A percentile compares a stretch with the other conserved stretches of the same genome.
Conservation (phyloP, 2,329 filamentous ascomycete species). For the Fusarium chuoi region DNA sequence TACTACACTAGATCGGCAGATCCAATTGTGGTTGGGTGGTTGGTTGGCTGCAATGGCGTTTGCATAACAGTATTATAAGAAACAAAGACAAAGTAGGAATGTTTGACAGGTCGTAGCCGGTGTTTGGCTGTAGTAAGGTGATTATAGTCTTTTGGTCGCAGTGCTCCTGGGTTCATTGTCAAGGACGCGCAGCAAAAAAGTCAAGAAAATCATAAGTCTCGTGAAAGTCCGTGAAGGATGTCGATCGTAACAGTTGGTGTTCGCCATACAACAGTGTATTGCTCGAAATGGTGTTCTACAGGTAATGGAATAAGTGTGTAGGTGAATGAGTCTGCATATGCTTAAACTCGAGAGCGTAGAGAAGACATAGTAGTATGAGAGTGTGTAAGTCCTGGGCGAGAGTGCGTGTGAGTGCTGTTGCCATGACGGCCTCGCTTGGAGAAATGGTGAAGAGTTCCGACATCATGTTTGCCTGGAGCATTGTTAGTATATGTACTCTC, state of each 20-base stretch:
- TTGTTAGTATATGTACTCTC: slow-evolving; percentile 32
- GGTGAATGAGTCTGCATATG: slow-evolving; percentile 2
- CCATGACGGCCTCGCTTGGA: slow-evolving; percentile 56
- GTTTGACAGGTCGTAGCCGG: slow-evolving; percentile 39
- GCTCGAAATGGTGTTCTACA: slow-evolving; percentile 5
- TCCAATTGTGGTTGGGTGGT: slow-evolving; percentile 14
- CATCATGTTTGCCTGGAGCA: slow-evolving; percentile 75
- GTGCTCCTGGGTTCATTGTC: slow-evolving; percentile 27
- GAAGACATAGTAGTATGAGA: slow-evolving; percentile 51
- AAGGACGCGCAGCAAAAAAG: slow-evolving; percentile 24
- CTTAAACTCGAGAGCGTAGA: slow-evolving; percentile 50
- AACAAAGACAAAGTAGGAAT: slow-evolving; percentile 24
- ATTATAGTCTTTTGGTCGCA: slow-evolving; percentile 39
- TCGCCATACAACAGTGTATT: slow-evolving; percentile 24
- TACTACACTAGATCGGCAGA: slow-evolving; percentile 17
- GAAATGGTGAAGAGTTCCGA: slow-evolving; percentile 66
- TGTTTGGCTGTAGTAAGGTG: slow-evolving; percentile 29
- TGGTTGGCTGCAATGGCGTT: slow-evolving; percentile 5
- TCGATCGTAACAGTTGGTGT: slow-evolving; percentile 40
- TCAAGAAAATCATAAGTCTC: slow-evolving; percentile 46
- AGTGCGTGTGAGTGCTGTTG: slow-evolving; percentile 51
- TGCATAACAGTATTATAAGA: slow-evolving; percentile 29
- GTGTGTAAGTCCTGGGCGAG: slow-evolving; percentile 50
- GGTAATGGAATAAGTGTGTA: slow-evolving; percentile 4
- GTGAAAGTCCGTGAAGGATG: slow-evolving; percentile 45